Conservation (phyloP, 768 basidiomycete species). For the Collybiopsis confluens region DNA sequence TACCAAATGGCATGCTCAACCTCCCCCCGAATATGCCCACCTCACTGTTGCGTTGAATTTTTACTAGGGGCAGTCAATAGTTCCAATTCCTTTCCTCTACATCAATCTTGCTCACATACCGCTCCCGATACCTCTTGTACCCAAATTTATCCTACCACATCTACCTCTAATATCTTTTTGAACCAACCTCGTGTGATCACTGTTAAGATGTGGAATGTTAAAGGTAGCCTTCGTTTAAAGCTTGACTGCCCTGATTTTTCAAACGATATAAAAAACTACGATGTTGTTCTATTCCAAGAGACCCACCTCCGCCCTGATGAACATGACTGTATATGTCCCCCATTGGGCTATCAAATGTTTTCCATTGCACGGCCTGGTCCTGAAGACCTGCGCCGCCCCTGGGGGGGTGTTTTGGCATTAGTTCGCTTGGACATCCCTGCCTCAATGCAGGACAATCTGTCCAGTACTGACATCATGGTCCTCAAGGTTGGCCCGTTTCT, state of each 20-base stretch:
- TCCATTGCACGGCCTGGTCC: background rate
- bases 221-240: conserved; percentile 4
- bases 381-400: background rate
- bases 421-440: too few relatives aligned
- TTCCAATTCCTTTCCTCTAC: too few relatives aligned
- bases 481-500: background rate
- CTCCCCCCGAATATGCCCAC: too few relatives aligned
- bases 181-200: too few relatives aligned
- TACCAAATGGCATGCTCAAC: too few relatives aligned
- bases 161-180: too few relatives aligned
- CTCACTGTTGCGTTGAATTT: too few relatives aligned
- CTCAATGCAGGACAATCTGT: background rate
- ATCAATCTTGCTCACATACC: too few relatives aligned
- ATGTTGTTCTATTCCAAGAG: conserved; percentile 5
- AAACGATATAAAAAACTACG: background rate
- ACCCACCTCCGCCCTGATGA: background rate
- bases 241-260: conserved; percentile 10
- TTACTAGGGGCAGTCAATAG: too few relatives aligned
- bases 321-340: background rate
- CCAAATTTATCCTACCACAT: too few relatives aligned
- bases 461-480: background rate
- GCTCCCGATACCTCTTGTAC: too few relatives aligned
- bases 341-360: background rate
- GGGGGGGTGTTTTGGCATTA: background rate
- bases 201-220: conserved; percentile 3